Evolutionary conservation across 306 rosid genomes (phyloP), one percentile per base, ranked within the genome.

Genomic region (Styphnolobium japonicum): DNA sequence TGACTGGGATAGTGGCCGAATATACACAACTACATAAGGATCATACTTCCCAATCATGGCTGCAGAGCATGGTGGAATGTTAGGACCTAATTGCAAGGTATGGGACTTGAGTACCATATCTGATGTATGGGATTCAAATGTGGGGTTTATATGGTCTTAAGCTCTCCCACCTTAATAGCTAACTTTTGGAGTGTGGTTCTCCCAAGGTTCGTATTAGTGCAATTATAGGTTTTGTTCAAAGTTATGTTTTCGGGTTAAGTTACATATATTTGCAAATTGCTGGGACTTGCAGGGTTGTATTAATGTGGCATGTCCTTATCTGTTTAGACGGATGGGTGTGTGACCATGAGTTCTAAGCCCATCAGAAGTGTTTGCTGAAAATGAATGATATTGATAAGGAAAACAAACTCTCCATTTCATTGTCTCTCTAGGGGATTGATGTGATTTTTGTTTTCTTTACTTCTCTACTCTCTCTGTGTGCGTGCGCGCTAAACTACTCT

Each of bases 271-370:
- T 75, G 11, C 71, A 31, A 71, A 53, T 78, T 74, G 65, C 64
- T 4, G 29, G 75, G 82, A 49, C 70, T 21, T 29, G 42, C 10
- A 5, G 2, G 53, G 2, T n/a, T 73, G 8, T 58, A 43, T 63
- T 80, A 51, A 19, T 61, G 67, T 73, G 71, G 52, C 51, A 40
- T 75, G 48, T 53, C 40, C 60, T 60, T 81, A 27, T 67, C 62
- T 48, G 52, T 42, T 64, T 19, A 27, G 65, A 33, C 11, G 16
- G 45, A 45, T 57, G 33, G 48, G 70, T 10, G 34, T 45, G 11
- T 62, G 53, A 48, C 18, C 60, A 48, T 6, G 69, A 34, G 67
- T 70, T 71, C 62, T 77, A 71, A 63, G 22, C 23, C 75, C 56
- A 16, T 43, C 45, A 52, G 72, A 66, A 51, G 63, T 82, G 64